Base-by-base conservation (phyloP, 495 filamentous ascomycete genomes). In the Haplographium delicatum region DNA sequence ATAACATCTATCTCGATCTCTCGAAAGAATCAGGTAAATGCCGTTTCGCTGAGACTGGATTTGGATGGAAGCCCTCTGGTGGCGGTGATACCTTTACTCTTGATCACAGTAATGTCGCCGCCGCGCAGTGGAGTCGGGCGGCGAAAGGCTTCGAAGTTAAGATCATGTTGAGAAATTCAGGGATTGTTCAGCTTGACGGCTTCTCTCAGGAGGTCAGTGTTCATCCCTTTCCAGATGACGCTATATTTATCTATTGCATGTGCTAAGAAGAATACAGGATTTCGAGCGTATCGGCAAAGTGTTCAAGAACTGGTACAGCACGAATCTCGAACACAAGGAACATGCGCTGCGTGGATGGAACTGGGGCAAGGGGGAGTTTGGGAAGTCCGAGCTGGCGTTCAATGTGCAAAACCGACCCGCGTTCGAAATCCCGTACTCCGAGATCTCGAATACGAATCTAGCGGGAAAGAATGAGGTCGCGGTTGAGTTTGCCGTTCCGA, bases 351-450 rank as follows among this genome's bases (percentile, higher is more conserved):
- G 93, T 54, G 94, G 94, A 30, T 99, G 94, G 94, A 99, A 97
- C 65, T 99, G 94, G 94, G 94, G 94, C 52, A 99, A 97, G 68
- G 88, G 85, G 49, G 94, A 99, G 63, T 96, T 99, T 62, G 84
- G 85, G 53, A 96, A 97, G 65, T 83, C 87, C 37, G 94, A 99
- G 68, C 80, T 99, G 25, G 74, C 87, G 16, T 99, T 99, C 73
- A 96, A 89, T 66, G 94, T 99, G 18, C 88, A 93, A 59, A 99
- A 95, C 61, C 86, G 90, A 57, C 94, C 94, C 4, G 88, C 94
- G 1, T 99, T 99, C 72, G 93, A 97, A 67, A 83, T 99, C 33
- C 94, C 94, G 16, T 99, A 95, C 72, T 85, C 88, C 26, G 94
- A 99, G 65, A 93, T 99, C 54, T 90, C 89, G 15, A 99, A 99